Evolutionary conservation across 2,329 filamentous ascomycete species (phyloP).

Genomic region (Aspergillus hiratsukae): DNA sequence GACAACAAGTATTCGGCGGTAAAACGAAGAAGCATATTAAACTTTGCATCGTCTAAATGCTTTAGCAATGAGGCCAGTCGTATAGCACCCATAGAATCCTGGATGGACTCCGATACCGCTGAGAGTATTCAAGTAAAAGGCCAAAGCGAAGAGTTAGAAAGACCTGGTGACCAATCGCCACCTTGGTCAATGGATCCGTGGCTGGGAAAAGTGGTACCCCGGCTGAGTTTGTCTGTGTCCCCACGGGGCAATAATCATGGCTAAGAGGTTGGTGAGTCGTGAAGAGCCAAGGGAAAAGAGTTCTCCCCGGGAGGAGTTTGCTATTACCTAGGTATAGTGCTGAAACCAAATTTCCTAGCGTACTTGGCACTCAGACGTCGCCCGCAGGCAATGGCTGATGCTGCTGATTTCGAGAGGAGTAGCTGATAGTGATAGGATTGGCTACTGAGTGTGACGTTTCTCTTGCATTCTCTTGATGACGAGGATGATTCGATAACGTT

Average conservation of each 20-base stretch:
- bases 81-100: neutral
- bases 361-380: neutral
- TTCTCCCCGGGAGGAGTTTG: constrained; percentile 4
- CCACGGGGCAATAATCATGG: too few species aligned
- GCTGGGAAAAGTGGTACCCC: neutral
- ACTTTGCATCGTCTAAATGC: neutral
- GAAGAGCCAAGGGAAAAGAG: too few species aligned
- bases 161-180: neutral
- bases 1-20: too few species aligned
- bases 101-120: constrained; percentile 6
- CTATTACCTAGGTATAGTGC: neutral
- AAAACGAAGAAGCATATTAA: neutral
- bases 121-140: neutral
- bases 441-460: too few species aligned
- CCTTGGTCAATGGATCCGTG: neutral
- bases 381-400: neutral
- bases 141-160: too few species aligned
- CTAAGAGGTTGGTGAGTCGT: too few species aligned
- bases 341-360: neutral
- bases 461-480: too few species aligned
- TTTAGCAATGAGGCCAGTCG: too few species aligned
- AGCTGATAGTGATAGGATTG: too few species aligned
- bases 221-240: neutral
- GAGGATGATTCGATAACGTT: too few species aligned
- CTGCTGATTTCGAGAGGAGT: neutral